phyloP scores from a whole-genome alignment of 1,139 yeast species.

The Saccharomyces pastorianus region DNA sequence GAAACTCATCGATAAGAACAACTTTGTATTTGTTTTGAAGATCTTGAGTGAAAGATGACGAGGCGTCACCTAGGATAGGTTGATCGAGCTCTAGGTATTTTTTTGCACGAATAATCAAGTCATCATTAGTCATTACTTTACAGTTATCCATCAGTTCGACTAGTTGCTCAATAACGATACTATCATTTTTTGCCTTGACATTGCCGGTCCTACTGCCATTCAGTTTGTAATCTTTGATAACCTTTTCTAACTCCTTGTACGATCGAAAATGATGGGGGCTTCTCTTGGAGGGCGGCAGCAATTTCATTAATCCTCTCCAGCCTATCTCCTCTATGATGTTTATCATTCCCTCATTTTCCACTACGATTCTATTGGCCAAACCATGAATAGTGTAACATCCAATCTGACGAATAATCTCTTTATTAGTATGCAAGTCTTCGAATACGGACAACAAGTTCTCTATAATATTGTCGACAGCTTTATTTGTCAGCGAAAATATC shows the following conservation, averaged over 20 bases:
- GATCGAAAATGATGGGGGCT: conserved; percentile 12
- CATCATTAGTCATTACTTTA: conserved; percentile 38
- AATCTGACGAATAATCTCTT: conserved; percentile 32
- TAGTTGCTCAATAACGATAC: conserved; percentile 19
- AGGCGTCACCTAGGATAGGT: not conserved
- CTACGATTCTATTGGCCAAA: conserved; percentile 44
- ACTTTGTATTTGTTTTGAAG: conserved; percentile 28
- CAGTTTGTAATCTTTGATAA: conserved; percentile 32
- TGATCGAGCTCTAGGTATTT: conserved; percentile 11
- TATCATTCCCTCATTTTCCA: conserved; percentile 33
- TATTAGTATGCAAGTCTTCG: conserved; percentile 26
- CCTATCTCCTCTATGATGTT: conserved; percentile 45
- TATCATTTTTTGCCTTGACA: not conserved
- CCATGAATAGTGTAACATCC: conserved; percentile 57
- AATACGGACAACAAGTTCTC: conserved; percentile 33
- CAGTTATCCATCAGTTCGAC: conserved; percentile 30
- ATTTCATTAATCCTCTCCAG: conserved; percentile 39
- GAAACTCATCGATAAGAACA: conserved; percentile 66
- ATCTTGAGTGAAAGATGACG: conserved; percentile 12
- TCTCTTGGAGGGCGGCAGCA: conserved; percentile 20
- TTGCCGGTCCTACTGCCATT: not conserved
- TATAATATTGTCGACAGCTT: conserved; percentile 52
- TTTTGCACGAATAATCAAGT: conserved; percentile 33
- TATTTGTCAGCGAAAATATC: conserved; percentile 62
- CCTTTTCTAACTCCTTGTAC: conserved; percentile 30